A percentile compares a stretch with the other conserved stretches of the same genome.
Evolutionary conservation across 371 early-diverging fungal genomes (phyloP).

Genomic region (Mortierella sp.): DNA sequence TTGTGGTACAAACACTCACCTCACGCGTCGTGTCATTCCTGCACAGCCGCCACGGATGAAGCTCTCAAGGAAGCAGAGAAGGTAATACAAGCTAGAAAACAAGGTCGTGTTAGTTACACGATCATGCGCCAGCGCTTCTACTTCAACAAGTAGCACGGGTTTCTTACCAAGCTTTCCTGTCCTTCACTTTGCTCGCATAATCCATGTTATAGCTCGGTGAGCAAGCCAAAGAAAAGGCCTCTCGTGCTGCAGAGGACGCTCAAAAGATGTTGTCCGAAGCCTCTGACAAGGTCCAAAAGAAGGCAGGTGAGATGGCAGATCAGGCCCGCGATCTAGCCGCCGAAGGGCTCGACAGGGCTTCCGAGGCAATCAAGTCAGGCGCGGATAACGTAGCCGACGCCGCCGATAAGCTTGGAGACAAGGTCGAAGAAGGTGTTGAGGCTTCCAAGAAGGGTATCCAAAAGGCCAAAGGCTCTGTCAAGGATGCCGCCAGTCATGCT

Average conservation of each 20-base stretch:
- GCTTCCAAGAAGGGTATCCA: conserved; percentile 1
- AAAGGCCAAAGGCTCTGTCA: conserved; percentile 4
- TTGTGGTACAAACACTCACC: no score
- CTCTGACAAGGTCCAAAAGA: conserved; percentile 22
- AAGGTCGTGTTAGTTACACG: no score
- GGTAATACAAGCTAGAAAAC: no score
- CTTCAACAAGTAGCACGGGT: no score
- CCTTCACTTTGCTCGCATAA: no score
- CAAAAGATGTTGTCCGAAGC: conserved; percentile 23
- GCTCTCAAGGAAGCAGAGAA: conserved; percentile 45
- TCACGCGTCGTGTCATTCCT: neutral
- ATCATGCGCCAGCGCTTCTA: no score
- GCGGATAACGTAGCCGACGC: conserved; percentile 18
- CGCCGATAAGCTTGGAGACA: conserved; percentile 1
- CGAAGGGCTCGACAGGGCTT: conserved; percentile 38
- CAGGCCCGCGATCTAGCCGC: conserved; percentile 38
- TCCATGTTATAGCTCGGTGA: conserved; percentile 42
- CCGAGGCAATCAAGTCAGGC: conserved; percentile 26
- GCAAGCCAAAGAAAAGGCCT: conserved; percentile 28
- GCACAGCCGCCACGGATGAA: conserved; percentile 30
- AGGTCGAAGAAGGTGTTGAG: conserved; percentile 12
- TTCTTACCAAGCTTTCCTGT: no score
- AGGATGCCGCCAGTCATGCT: conserved; percentile 11
- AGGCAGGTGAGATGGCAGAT: conserved; percentile 29
- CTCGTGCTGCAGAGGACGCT: conserved; percentile 28